Evolutionary conservation across 2,329 filamentous ascomycete genomes (phyloP), one percentile per base, ranked within the genome.

Genomic region (Aspergillus eucalypticola): DNA sequence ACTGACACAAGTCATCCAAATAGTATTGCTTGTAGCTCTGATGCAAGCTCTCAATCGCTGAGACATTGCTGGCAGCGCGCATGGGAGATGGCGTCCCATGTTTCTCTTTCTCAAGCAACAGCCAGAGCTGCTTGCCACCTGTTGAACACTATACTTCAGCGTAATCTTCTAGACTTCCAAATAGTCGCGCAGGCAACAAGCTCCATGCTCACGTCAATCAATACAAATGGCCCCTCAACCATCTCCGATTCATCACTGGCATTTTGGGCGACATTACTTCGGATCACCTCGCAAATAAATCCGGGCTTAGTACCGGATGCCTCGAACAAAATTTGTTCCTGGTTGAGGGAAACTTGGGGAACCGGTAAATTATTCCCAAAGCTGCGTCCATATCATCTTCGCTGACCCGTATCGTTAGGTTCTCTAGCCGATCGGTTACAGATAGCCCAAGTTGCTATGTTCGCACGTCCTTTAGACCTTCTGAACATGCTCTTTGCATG

Each of bases 271-370:
- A 84, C 85, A 57, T 75, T 96, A 44, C 80, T 95, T 38, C 83
- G 87, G 58, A 79, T 87, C 42, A 86, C 87, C 55, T 87, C 89
- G 65, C 82, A 84, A 27, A 84, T 88, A 67, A 86, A 89, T 48
- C 89, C 91, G 1, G 88, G 85, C 60, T 85, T 86, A 38, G 90
- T 86, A 65, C 85, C 88, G 66, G 81, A 82, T 41, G 89, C 88
- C 3, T 88, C 86, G 39, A 89, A 87, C 64, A 86, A 90, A 67
- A 83, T 95, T 38, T 85, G 95, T 58, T 84, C 87, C 67, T 99
- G 95, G 95, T 75, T 95, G 1, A 88, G 92, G 67, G 84, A 87
- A 35, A 88, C 85, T 68, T 99, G 94, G 92, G 88, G 87, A 65
- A 90, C 92, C 65, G 88, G 91, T 94, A 80, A 73, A 84, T 75